Percentiles rank a stretch among this genome's conserved stretches.
phyloP scores from a whole-genome alignment of 345 rosid species.

The Gynandropsis gynandra region DNA sequence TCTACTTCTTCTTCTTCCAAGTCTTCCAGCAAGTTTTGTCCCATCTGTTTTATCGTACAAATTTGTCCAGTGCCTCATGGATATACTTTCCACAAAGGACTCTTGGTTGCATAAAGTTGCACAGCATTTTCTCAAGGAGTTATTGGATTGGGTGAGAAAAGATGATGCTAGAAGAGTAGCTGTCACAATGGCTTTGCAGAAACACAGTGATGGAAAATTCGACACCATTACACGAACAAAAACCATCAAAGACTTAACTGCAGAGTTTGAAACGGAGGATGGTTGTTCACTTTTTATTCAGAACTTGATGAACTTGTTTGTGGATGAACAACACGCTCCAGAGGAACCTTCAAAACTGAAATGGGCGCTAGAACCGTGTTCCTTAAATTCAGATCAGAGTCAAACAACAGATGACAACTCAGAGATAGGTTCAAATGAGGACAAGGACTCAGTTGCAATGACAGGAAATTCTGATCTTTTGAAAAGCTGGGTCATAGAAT shows the following conservation, averaged over 20 bases:
- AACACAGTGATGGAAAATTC: conserved; percentile 85
- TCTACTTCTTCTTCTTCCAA: conserved; percentile 71
- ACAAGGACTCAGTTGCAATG: conserved; percentile 53
- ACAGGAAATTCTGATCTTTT: conserved; percentile 56
- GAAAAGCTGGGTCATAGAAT: conserved; percentile 87
- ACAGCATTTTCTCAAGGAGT: conserved; percentile 60
- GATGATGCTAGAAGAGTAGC: conserved; percentile 83
- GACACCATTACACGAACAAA: conserved; percentile 61
- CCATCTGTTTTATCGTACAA: conserved; percentile 60
- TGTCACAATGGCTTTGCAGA: conserved; percentile 73
- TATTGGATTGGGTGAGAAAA: conserved; percentile 61
- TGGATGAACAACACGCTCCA: conserved; percentile 65
- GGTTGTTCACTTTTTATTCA: conserved; percentile 80
- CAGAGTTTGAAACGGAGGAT: conserved; percentile 67
- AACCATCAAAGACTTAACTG: conserved; percentile 72
- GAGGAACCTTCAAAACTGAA: conserved; percentile 60
- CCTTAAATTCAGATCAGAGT: conserved; percentile 72
- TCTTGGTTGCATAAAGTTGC: conserved; percentile 88
- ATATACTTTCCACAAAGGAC: conserved; percentile 80
- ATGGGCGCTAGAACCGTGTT: conserved; percentile 32
- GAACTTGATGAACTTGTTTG: conserved; percentile 66
- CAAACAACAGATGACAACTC: conserved; percentile 98
- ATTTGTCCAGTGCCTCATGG: conserved; percentile 83
- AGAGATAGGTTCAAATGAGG: conserved; percentile 74
- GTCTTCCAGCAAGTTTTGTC: conserved; percentile 65